Percentiles rank a stretch among this genome's conserved stretches.
phyloP scores from a whole-genome alignment of 805 yeast species.

The Schwanniomyces sp. region DNA sequence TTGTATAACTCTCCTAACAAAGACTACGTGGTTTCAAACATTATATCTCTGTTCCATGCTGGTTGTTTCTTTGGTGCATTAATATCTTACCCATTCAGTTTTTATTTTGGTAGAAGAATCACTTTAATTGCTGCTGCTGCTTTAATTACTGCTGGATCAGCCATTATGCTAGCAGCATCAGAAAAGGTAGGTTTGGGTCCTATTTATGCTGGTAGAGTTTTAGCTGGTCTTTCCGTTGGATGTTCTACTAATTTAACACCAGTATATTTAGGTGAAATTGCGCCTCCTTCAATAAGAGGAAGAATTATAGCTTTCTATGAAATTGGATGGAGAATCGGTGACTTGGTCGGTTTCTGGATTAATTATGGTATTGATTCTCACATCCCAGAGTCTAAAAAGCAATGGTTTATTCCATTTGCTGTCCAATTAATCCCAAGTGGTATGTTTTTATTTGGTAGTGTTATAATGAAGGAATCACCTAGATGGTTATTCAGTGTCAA shows the following conservation, averaged over 20 bases:
- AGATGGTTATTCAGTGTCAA: conserved; percentile 48
- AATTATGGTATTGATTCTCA: conserved; percentile 31
- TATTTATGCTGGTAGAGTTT: conserved; percentile 35
- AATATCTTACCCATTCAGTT: conserved; percentile 34
- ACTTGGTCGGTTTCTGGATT: conserved; percentile 40
- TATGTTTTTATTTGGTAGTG: conserved; percentile 29
- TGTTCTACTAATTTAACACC: conserved; percentile 36
- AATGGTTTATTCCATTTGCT: conserved; percentile 42
- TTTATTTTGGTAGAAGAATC: conserved; percentile 31
- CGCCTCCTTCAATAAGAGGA: conserved; percentile 38
- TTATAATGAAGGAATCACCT: conserved; percentile 35
- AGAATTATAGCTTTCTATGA: conserved; percentile 31
- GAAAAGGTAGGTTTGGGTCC: conserved; percentile 30
- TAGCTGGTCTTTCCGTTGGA: conserved; percentile 38
- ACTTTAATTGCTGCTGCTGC: conserved; percentile 31
- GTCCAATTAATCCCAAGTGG: conserved; percentile 38
- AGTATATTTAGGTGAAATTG: conserved; percentile 33
- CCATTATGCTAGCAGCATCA: conserved; percentile 34
- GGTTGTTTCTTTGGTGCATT: conserved; percentile 42
- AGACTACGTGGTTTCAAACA: conserved; percentile 25
- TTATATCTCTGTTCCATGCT: conserved; percentile 39
- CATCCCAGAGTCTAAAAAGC: conserved; percentile 21
- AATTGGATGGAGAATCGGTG: conserved; percentile 41
- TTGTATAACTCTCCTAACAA: conserved; percentile 21
- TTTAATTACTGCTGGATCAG: conserved; percentile 35